phyloP scores from a whole-genome alignment of 225 moss, liverwort and hornwort species.

The Rhytidiadelphus loreus region DNA sequence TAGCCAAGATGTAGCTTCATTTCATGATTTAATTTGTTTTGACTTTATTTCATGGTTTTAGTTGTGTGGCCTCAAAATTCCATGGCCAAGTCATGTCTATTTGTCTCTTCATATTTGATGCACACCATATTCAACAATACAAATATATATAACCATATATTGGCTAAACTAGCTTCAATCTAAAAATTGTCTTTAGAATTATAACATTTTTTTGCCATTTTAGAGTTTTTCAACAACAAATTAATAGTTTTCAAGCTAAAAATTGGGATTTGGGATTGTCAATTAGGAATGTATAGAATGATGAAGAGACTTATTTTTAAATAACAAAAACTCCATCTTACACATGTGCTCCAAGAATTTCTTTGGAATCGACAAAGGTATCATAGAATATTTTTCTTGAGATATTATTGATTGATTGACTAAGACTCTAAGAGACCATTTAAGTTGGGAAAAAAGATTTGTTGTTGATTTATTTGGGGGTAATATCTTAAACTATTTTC shows the following conservation, averaged over 20 bases:
- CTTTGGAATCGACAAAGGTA: background rate
- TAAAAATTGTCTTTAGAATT: background rate
- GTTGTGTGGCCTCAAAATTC: rapidly evolving
- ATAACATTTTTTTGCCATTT: background rate
- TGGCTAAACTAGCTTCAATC: background rate
- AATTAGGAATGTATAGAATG: background rate
- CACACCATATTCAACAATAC: rapidly evolving
- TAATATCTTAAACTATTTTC: background rate
- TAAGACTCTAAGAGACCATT: background rate
- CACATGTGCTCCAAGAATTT: rapidly evolving
- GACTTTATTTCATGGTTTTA: too few relatives aligned
- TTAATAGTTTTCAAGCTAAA: background rate
- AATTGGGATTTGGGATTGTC: background rate
- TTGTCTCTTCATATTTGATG: background rate
- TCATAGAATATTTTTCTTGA: background rate
- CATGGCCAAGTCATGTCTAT: background rate
- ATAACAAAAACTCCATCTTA: background rate
- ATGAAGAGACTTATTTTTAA: background rate
- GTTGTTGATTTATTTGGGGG: background rate
- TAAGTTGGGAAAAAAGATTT: background rate
- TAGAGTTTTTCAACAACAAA: background rate
- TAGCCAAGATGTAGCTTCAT: background rate
- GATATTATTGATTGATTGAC: background rate
- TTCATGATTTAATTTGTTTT: background rate
- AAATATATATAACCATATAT: too few relatives aligned